A percentile compares a stretch with the other conserved stretches of the same genome.
phyloP scores from a whole-genome alignment of 768 basidiomycete species.

The Cyclocybe aegerita region DNA sequence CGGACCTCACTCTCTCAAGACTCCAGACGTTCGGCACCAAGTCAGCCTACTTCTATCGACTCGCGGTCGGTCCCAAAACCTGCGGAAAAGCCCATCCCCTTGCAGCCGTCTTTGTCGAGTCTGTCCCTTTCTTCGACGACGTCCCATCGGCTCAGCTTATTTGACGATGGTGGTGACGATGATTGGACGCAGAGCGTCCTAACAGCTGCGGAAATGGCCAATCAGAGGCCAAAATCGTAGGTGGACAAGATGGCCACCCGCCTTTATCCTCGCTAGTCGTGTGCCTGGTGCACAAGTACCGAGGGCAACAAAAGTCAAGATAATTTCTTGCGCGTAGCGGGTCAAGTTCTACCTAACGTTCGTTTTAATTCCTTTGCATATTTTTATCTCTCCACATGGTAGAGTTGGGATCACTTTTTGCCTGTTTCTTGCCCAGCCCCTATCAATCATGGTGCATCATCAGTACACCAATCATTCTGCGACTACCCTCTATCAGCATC shows the following conservation, averaged over 20 bases:
- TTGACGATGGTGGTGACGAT: constrained; percentile 44
- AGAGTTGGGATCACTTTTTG: neutral
- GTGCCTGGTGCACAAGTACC: too few species aligned
- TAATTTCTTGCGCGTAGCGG: too few species aligned
- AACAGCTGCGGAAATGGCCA: constrained; percentile 57
- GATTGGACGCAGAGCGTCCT: constrained; percentile 79
- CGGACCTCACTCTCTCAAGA: neutral
- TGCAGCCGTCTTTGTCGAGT: constrained; percentile 15
- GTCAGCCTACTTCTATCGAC: neutral
- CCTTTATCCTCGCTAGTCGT: neutral
- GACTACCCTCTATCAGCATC: neutral
- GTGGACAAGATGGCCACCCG: neutral
- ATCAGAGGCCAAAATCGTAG: neutral
- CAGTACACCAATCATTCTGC: constrained; percentile 1
- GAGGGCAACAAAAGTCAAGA: too few species aligned
- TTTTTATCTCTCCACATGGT: constrained; percentile 4
- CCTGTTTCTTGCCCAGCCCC: neutral
- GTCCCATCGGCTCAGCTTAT: constrained; percentile 47
- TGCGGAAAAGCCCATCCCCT: constrained; percentile 10
- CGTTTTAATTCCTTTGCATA: constrained; percentile 1
- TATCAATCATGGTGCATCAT: neutral
- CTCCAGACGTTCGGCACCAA: neutral
- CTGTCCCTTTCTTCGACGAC: constrained; percentile 31
- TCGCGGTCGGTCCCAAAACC: constrained; percentile 11
- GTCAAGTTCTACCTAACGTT: neutral